Conservation (phyloP, 2,329 filamentous ascomycete species). For the Monosporascus ibericus region DNA sequence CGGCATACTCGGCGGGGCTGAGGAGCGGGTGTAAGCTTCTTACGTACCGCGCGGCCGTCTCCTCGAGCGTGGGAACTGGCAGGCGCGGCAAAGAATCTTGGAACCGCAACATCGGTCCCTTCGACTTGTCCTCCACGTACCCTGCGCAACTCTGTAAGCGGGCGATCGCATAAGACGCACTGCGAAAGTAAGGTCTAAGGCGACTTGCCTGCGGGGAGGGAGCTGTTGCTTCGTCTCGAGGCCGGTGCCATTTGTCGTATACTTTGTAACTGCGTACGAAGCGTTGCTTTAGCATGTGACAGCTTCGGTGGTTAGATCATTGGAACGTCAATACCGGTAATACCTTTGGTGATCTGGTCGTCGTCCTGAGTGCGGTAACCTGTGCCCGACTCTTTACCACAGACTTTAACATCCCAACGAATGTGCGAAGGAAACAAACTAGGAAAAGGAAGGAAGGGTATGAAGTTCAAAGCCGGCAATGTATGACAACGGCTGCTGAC, state of each 20-base stretch:
- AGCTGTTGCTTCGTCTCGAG: constrained; percentile 50
- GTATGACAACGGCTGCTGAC: background rate
- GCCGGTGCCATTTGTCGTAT: constrained; percentile 45
- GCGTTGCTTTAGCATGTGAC: constrained; percentile 9
- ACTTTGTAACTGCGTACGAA: constrained; percentile 16
- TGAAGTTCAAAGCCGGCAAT: background rate
- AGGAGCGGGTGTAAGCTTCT: constrained; percentile 74
- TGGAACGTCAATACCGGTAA: constrained; percentile 16
- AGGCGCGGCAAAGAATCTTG: constrained; percentile 78
- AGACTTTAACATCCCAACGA: constrained; percentile 26
- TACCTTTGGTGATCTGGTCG: constrained; percentile 16
- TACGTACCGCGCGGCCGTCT: constrained; percentile 74
- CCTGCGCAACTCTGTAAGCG: constrained; percentile 38
- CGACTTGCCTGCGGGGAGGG: constrained; percentile 44
- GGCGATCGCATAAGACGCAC: background rate
- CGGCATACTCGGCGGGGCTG: constrained; percentile 59
- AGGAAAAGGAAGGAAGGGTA: constrained; percentile 1
- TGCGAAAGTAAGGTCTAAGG: background rate
- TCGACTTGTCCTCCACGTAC: constrained; percentile 73
- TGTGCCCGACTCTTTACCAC: constrained; percentile 28
- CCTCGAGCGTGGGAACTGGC: constrained; percentile 75
- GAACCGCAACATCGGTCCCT: constrained; percentile 76
- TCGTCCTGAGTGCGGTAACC: constrained; percentile 25
- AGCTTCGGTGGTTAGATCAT: background rate
- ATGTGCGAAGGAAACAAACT: constrained; percentile 6